A percentile compares a stretch with the other conserved stretches of the same genome.
phyloP scores from a whole-genome alignment of 352 stramenopile species.

The Pythium plurisporium region DNA sequence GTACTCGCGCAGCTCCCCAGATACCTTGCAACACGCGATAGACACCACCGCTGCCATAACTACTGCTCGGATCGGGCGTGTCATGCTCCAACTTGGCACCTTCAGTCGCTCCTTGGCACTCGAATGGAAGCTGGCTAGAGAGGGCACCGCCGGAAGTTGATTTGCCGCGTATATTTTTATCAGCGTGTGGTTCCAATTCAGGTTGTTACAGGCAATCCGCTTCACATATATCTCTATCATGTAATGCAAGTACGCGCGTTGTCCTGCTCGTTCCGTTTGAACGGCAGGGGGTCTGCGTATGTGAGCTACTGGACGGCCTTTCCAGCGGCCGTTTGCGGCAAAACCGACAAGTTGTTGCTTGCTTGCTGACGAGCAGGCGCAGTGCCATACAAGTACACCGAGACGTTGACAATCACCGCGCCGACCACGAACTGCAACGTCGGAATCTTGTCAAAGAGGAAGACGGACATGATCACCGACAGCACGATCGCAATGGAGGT shows the following conservation, averaged over 20 bases:
- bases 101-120: too few species aligned
- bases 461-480: conserved; percentile 78
- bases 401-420: conserved; percentile 72
- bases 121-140: too few species aligned
- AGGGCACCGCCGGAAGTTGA: too few species aligned
- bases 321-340: conserved; percentile 1
- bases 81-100: too few species aligned
- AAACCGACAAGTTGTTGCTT: neutral
- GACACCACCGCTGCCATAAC: too few species aligned
- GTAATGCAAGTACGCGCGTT: neutral
- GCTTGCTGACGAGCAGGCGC: conserved; percentile 37
- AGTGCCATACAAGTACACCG: conserved; percentile 75
- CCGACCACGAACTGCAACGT: conserved; percentile 69
- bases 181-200: too few species aligned
- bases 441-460: conserved; percentile 81
- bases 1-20: too few species aligned
- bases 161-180: too few species aligned
- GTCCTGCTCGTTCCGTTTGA: conserved; percentile 2
- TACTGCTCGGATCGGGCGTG: too few species aligned
- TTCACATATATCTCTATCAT: neutral
- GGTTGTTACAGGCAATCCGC: too few species aligned
- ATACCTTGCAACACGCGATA: too few species aligned
- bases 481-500: conserved; percentile 82
- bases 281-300: neutral
- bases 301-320: neutral